Evolutionary conservation across 257 asterid species (phyloP).

Genomic region (Lycium ferocissimum): DNA sequence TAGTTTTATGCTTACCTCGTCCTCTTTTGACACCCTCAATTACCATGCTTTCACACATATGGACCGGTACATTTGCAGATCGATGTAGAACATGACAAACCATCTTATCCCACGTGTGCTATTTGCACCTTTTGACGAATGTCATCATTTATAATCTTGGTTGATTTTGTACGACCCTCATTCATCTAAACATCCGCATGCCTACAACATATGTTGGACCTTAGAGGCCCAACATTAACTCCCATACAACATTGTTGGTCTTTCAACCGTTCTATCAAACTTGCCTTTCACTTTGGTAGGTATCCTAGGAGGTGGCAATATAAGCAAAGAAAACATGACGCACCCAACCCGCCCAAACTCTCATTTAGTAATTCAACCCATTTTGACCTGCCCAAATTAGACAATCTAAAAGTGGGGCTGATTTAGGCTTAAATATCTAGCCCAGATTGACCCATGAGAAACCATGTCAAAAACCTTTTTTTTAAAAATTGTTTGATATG

Average conservation of each 20-base stretch:
- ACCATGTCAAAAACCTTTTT: neutral
- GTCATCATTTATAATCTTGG: constrained; percentile 21
- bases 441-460: neutral
- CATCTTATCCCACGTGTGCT: neutral
- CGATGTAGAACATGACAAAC: neutral
- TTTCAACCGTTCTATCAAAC: neutral
- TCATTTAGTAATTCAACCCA: neutral
- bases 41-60: neutral
- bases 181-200: constrained; percentile 13
- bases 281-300: constrained; percentile 21
- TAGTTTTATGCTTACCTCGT: neutral
- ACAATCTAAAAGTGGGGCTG: neutral
- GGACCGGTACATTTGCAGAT: neutral
- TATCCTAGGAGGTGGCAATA: neutral
- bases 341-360: neutral
- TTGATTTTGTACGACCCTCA: constrained; percentile 11
- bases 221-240: constrained; percentile 1
- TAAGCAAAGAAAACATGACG: neutral
- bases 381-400: neutral
- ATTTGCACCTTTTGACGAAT: neutral
- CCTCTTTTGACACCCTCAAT: neutral
- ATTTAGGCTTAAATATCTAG: neutral
- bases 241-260: neutral
- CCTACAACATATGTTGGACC: neutral
- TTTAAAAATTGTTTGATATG: neutral